Evolutionary conservation across 2,329 filamentous ascomycete species (phyloP).

Genomic region (Lachnellula willkommii): DNA sequence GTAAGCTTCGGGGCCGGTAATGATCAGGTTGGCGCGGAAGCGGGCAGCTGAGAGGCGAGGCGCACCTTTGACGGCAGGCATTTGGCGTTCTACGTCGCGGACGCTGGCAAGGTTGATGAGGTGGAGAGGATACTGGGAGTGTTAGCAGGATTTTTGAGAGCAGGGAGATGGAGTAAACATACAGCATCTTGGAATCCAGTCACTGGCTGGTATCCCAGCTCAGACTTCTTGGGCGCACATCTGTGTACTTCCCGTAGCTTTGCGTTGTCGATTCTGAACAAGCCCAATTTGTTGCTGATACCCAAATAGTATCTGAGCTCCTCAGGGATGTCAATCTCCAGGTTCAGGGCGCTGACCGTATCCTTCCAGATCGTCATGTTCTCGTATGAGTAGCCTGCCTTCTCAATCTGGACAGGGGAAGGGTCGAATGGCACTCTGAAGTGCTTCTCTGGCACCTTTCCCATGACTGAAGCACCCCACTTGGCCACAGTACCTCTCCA

Average conservation of each 20-base stretch:
- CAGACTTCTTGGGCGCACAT: constrained; percentile 53
- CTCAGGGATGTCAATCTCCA: constrained; percentile 52
- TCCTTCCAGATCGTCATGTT: constrained; percentile 64
- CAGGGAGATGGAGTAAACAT: constrained; percentile 30
- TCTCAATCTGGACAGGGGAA: constrained; percentile 49
- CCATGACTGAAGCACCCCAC: constrained; percentile 46
- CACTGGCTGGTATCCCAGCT: constrained; percentile 58
- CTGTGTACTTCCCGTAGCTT: constrained; percentile 53
- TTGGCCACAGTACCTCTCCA: constrained; percentile 42
- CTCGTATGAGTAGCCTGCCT: constrained; percentile 53
- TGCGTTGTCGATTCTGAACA: constrained; percentile 62
- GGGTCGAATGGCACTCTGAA: constrained; percentile 64
- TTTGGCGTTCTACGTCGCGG: constrained; percentile 51
- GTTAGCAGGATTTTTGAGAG: constrained; percentile 11
- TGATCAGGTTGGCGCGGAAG: constrained; percentile 68
- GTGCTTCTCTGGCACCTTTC: constrained; percentile 54
- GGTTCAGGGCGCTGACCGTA: constrained; percentile 48
- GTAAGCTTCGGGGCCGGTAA: constrained; percentile 58
- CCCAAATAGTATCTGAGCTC: constrained; percentile 64
- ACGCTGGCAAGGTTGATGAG: constrained; percentile 62
- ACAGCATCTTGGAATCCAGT: constrained; percentile 67
- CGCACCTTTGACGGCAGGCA: constrained; percentile 45
- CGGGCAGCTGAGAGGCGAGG: constrained; percentile 54
- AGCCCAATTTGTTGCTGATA: constrained; percentile 56
- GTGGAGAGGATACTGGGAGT: constrained; percentile 61